phyloP scores from a whole-genome alignment of 805 yeast species.

The Pichia nakasei region DNA sequence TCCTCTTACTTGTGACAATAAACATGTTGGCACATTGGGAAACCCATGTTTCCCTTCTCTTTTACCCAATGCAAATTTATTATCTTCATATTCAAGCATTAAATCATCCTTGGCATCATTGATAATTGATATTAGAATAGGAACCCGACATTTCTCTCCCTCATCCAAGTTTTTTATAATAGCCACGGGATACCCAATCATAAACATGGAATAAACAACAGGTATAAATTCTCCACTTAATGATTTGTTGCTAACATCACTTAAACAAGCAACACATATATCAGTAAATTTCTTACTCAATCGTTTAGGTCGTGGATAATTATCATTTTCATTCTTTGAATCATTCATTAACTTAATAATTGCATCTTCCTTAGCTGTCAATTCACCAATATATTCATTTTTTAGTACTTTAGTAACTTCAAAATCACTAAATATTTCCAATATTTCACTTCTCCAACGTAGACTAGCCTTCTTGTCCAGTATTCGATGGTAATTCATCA shows the following conservation, averaged over 20 bases:
- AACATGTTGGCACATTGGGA: constrained; percentile 24
- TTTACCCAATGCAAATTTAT: background rate
- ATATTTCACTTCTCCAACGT: constrained; percentile 9
- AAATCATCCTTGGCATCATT: constrained; percentile 9
- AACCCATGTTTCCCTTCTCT: constrained; percentile 6
- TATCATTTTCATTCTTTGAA: background rate
- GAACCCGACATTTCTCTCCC: background rate
- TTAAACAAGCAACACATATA: constrained; percentile 2
- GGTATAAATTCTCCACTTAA: background rate
- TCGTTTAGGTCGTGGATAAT: constrained; percentile 14
- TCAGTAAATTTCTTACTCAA: constrained; percentile 15
- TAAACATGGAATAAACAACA: background rate
- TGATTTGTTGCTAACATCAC: background rate
- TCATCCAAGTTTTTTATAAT: background rate
- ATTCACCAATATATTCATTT: constrained; percentile 5
- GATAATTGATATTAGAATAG: constrained; percentile 10
- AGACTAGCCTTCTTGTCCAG: constrained; percentile 5
- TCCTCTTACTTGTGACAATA: constrained; percentile 14
- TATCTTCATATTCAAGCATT: constrained; percentile 9
- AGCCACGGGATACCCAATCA: constrained; percentile 1
- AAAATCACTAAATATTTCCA: constrained; percentile 13
- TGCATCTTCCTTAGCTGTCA: background rate
- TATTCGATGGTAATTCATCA: constrained; percentile 12
- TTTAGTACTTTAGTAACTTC: constrained; percentile 17
- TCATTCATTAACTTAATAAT: background rate